phyloP scores from a whole-genome alignment of 768 basidiomycete genomes.

The Auricularia sp. region DNA sequence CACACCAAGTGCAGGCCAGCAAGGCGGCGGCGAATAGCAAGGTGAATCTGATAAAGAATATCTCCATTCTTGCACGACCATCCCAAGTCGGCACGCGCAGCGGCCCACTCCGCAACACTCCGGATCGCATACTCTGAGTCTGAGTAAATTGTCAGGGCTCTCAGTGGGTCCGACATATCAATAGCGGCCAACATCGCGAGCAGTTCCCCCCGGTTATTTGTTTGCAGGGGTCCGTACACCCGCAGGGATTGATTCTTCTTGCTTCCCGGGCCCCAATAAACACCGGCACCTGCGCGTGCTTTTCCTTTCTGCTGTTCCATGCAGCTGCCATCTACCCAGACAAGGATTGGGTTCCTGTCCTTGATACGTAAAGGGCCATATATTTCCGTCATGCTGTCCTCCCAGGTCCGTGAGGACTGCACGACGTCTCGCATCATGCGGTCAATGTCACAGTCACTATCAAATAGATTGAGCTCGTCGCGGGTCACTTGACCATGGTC shows the following conservation, averaged over 20 bases:
- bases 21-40: background rate
- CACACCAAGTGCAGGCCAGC: background rate
- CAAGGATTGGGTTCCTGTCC: background rate
- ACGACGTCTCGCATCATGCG: background rate
- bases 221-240: background rate
- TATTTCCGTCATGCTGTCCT: background rate
- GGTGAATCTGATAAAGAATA: background rate
- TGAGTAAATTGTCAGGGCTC: background rate
- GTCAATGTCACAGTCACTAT: background rate
- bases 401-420: background rate
- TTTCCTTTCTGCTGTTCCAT: background rate
- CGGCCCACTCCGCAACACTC: background rate
- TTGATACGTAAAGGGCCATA: background rate
- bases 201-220: background rate
- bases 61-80: background rate
- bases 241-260: background rate
- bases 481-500: too few relatives aligned
- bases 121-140: background rate
- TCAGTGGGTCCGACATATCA: background rate
- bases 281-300: background rate
- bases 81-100: background rate
- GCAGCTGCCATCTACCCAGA: background rate
- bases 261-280: background rate
- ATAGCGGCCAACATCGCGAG: background rate
- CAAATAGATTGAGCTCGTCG: too few relatives aligned